Evolutionary conservation across 768 basidiomycete genomes (phyloP), one percentile per base, ranked within the genome.

Genomic region (Boletus pseudo-olivaceus): DNA sequence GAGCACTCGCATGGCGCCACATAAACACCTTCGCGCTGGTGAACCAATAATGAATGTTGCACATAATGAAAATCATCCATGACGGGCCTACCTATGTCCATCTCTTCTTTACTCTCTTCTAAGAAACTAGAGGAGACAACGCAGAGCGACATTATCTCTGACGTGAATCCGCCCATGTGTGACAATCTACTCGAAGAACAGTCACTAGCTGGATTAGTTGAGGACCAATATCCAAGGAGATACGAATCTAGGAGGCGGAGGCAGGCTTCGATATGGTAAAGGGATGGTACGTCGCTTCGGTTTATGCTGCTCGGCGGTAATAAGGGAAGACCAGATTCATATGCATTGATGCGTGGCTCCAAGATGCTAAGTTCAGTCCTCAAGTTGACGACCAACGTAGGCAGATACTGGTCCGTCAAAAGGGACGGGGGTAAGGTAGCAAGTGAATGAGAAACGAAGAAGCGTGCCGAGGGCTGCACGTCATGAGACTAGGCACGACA

Each of bases 201-300:
- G 5, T 65, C 64, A 7, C 54, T 63, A 10, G 67, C 51, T 15
- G 42, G 20, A 35, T 40, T n/a, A 2, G 23, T 15, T 32, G 51
- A 62, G 27, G 61, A 61, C 85, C 85, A 88, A 40, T 80, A 77
- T 2, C 77, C 80, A 9, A 90, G 69, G 2, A 90, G 74, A 63
- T 78, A 85, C 1, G 78, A 72, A 58, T 90, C 88, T 9, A 90
- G 61, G 1, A 90, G 71, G 19, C 74, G 74, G 33, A 90, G 72
- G 56, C 83, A 81, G 30, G 80, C 75, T 56, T 82, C 76, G 4
- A 84, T 70, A 62, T 78, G 79, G 17, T 74, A 69, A 34, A 82
- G 62, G 19, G 76, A 75, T 27, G 70, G 75, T 27, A 58, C 56
- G 34, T 71, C 64, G 15, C 49, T 45, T 42, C 48, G 47, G 7